Base-by-base conservation (phyloP, 495 filamentous ascomycete species). In the Tuber aestivum region DNA sequence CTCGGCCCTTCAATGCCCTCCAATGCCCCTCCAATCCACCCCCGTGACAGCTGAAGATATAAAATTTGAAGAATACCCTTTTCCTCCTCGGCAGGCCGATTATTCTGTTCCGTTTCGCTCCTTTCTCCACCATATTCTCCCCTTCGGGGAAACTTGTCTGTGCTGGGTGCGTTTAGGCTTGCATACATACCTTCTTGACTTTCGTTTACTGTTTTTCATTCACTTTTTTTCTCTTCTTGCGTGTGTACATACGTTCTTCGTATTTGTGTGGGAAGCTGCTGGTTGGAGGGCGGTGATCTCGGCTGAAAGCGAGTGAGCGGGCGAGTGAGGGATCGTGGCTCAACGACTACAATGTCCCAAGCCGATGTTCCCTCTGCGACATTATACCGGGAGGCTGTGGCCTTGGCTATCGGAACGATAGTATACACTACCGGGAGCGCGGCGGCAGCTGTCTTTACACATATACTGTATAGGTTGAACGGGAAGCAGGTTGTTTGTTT, bases 401-500 rank as follows among this genome's bases (percentile, higher is more conserved):
- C 14, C 41, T 73, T 81, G 44, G 69, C 75, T 7, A 35, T 75
- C 27, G 71, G 72, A 37, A 74, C 81, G 48, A 78, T 81, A 45
- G 41, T 78, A 75, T 81, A 75, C 27, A 81, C 79, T 35, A 44
- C 48, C 23, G 75, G 79, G 37, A 81, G 79, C 23, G 75, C 56
- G 27, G 32, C 73, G 9, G 70, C 75, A 10, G 79, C 79, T 35
- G 75, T 73, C 37, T 76, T 81, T 38, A 81, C 79, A 44, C 79
- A 81, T 76, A 20, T 81, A 18, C 71, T 81, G 37, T 81, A 81
- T 38, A 70, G 79, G 32, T 73, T 81, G n/a, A 81, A 81, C 72
- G 78, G 78, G 65, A 81, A 81, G 69, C 73, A 78, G 50, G 79
- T 74, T 41, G 75, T 78, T 48, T 81, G 79, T 81, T 35, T 73